Conservation (phyloP, 768 basidiomycete genomes). For the Lactarius indigo region DNA sequence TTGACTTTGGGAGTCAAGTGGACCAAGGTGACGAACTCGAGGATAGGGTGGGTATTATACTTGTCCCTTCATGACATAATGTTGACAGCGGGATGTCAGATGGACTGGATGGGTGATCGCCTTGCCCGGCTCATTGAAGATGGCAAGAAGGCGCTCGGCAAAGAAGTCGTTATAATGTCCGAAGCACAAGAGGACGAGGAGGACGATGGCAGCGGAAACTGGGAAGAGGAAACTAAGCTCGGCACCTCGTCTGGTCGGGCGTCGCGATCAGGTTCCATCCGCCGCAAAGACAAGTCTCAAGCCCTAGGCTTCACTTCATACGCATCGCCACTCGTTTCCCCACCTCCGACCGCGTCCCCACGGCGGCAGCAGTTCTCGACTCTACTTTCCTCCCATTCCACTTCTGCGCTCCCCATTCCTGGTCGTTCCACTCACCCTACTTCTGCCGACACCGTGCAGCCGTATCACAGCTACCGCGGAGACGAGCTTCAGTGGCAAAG, state of each 20-base stretch:
- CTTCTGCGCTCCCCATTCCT: conserved; percentile 32
- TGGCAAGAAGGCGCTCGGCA: conserved; percentile 70
- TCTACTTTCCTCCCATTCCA: conserved; percentile 28
- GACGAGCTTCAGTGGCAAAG: conserved; percentile 55
- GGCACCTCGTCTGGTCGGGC: conserved; percentile 15
- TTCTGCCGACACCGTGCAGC: conserved; percentile 19
- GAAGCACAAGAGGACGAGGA: conserved; percentile 71
- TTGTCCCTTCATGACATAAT: background rate
- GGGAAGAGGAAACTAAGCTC: conserved; percentile 62
- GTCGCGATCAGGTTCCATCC: conserved; percentile 29
- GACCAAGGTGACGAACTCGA: conserved; percentile 20
- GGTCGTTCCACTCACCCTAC: conserved; percentile 26
- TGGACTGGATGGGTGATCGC: conserved; percentile 80
- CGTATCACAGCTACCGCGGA: conserved; percentile 37
- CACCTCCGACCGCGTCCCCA: conserved; percentile 28
- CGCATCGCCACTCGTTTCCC: conserved; percentile 31
- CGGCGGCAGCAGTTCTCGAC: conserved; percentile 13
- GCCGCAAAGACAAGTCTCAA: conserved; percentile 25
- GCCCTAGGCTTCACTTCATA: conserved; percentile 27
- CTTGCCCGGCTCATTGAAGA: conserved; percentile 70
- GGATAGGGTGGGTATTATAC: conserved; percentile 17
- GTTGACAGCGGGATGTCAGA: conserved; percentile 38
- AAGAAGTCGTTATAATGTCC: conserved; percentile 77
- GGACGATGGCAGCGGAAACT: conserved; percentile 70
- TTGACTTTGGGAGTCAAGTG: conserved; percentile 36